Evolutionary conservation across 192 early-diverging fungal species (phyloP).

Genomic region (Coemansia sp.): DNA sequence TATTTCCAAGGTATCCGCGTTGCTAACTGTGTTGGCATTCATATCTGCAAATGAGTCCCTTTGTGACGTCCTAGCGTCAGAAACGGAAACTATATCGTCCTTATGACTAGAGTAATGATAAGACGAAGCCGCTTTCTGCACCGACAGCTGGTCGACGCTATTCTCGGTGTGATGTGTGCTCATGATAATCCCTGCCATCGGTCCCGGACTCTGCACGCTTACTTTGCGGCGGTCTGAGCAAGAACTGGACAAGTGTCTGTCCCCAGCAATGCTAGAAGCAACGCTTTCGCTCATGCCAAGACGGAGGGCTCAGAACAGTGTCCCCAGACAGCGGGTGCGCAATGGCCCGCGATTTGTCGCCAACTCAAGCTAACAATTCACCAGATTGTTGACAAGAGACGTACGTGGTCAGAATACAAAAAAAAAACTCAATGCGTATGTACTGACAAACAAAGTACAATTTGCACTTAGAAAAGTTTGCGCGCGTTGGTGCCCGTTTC

Average conservation of each 20-base stretch:
- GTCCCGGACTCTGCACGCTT: background rate
- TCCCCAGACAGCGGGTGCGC: background rate
- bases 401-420: background rate
- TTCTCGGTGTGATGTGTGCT: conserved; percentile 34
- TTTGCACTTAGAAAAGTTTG: background rate
- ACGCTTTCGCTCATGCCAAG: background rate
- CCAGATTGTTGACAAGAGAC: background rate
- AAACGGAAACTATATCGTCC: background rate
- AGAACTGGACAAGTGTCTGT: background rate
- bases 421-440: background rate
- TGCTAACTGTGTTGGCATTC: conserved; percentile 3
- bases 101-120: conserved; percentile 25
- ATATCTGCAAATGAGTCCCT: conserved; percentile 1
- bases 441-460: background rate
- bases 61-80: background rate
- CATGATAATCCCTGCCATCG: conserved; percentile 48
- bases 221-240: background rate
- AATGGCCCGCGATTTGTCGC: background rate
- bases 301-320: background rate
- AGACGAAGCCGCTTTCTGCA: conserved; percentile 22
- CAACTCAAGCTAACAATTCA: background rate
- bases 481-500: background rate
- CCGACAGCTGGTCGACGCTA: conserved; percentile 25
- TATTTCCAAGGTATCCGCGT: background rate
- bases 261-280: background rate